Percentiles rank a stretch among this genome's conserved stretches.
These are phyloP conservation scores for Saccharomycopsis babjevae DNA, from an alignment of 805 yeast genomes.

Conservation along the genomic window DNA sequence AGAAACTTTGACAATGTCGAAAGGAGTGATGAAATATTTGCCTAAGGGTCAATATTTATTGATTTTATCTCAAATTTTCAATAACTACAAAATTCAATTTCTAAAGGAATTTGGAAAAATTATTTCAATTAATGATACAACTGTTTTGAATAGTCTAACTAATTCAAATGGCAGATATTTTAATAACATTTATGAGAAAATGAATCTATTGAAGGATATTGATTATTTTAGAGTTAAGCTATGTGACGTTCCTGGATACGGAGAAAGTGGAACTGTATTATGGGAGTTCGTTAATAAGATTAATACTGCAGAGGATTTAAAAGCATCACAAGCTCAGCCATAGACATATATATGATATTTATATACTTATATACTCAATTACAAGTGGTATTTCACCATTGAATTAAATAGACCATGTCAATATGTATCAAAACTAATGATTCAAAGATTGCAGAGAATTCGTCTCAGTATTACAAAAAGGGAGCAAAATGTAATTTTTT, in stretches of 20 bases:
- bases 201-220: conserved; percentile 46
- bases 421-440: neutral
- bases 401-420: too few species aligned
- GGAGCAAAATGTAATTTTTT: too few species aligned
- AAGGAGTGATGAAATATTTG: conserved; percentile 48
- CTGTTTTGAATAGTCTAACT: neutral
- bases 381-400: too few species aligned
- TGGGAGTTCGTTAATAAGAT: conserved; percentile 51
- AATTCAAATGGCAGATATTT: conserved; percentile 25
- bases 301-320: conserved; percentile 18
- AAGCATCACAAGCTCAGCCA: neutral
- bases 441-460: neutral
- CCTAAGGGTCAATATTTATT: conserved; percentile 37
- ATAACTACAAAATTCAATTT: conserved; percentile 45
- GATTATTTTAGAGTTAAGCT: conserved; percentile 56
- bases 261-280: conserved; percentile 49
- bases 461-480: neutral
- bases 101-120: conserved; percentile 41
- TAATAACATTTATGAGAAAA: conserved; percentile 43
- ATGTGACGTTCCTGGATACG: conserved; percentile 47
- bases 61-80: conserved; percentile 29
- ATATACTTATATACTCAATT: too few species aligned
- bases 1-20: conserved; percentile 55
- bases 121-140: conserved; percentile 21
- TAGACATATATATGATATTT: neutral